Conservation (phyloP, 2,329 filamentous ascomycete genomes). For the Colletotrichum plurivorum region DNA sequence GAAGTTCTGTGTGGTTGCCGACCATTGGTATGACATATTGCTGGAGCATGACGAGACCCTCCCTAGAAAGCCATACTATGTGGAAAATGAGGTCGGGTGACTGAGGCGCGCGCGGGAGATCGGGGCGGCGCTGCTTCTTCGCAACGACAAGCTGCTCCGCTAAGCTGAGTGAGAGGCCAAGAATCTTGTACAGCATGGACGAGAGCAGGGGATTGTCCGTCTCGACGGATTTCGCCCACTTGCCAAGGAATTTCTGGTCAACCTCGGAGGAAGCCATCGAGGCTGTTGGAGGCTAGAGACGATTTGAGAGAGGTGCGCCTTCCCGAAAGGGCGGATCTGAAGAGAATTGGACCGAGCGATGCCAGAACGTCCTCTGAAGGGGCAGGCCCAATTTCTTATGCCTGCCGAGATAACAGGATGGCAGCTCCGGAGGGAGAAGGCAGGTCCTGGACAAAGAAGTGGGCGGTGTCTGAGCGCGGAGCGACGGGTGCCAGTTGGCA, state of each 20-base stretch:
- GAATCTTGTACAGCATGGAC: conserved; percentile 87
- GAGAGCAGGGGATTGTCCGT: conserved; percentile 84
- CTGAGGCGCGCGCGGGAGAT: conserved; percentile 82
- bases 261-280: conserved; percentile 96
- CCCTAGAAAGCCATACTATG: conserved; percentile 95
- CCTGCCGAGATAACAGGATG: background rate
- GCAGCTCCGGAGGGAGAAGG: background rate
- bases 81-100: conserved; percentile 87
- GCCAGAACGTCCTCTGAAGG: background rate
- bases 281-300: conserved; percentile 18
- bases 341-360: background rate
- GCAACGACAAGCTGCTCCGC: conserved; percentile 87
- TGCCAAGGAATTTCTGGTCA: conserved; percentile 96
- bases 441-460: background rate
- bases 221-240: conserved; percentile 85
- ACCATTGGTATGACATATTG: conserved; percentile 90
- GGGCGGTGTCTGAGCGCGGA: background rate
- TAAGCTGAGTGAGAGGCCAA: conserved; percentile 91
- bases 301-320: background rate
- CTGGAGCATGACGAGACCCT: conserved; percentile 90
- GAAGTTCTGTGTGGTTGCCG: conserved; percentile 83
- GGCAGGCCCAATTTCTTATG: background rate
- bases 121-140: conserved; percentile 85
- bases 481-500: background rate
- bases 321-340: no score